phyloP scores from a whole-genome alignment of 768 basidiomycete genomes.

The Baorangia bicolor region DNA sequence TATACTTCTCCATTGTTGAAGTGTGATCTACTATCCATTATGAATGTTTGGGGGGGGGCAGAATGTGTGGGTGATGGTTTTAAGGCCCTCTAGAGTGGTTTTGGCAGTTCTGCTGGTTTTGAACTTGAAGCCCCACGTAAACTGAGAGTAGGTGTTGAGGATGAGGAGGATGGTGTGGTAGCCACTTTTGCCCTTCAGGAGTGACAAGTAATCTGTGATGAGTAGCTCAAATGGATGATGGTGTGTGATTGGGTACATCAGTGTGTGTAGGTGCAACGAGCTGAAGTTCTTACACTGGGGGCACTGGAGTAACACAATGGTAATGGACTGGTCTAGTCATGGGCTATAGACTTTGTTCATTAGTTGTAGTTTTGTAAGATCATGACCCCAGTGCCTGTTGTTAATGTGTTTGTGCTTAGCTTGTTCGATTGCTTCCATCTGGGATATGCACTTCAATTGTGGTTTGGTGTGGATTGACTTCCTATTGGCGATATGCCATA shows the following conservation, averaged over 20 bases:
- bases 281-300: constrained; percentile 25
- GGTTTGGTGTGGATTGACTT: neutral
- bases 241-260: constrained; percentile 38
- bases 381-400: constrained; percentile 10
- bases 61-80: constrained; percentile 25
- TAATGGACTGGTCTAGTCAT: constrained; percentile 5
- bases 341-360: neutral
- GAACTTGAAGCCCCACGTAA: constrained; percentile 31
- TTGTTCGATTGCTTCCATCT: constrained; percentile 5
- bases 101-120: constrained; percentile 30
- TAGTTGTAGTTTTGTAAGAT: neutral
- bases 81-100: constrained; percentile 21
- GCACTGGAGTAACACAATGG: constrained; percentile 18
- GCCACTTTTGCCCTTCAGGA: constrained; percentile 35
- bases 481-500: constrained; percentile 20
- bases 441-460: neutral
- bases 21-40: constrained; percentile 38
- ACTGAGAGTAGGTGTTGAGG: constrained; percentile 28
- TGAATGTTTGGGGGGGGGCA: constrained; percentile 31
- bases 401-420: neutral
- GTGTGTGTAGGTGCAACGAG: constrained; percentile 16
- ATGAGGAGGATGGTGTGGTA: constrained; percentile 29
- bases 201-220: constrained; percentile 33
- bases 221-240: constrained; percentile 35
- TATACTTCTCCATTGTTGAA: constrained; percentile 37